These are phyloP conservation scores for Boletus mariae DNA, from an alignment of 1,284 basidiomycete species.

Conservation along the genomic window DNA sequence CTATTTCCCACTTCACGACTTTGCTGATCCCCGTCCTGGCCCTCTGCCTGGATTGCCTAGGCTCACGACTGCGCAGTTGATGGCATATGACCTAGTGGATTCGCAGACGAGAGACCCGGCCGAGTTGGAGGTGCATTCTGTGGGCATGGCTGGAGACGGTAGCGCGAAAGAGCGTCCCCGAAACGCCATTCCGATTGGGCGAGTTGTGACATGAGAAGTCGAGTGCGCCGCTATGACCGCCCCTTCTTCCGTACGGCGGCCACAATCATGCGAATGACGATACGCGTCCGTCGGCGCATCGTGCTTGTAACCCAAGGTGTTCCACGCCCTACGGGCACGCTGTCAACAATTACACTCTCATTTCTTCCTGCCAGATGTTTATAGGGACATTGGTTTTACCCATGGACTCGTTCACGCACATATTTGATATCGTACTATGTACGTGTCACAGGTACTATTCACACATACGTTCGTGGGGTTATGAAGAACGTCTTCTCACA, in stretches of 20 bases:
- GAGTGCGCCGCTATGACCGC: slow-evolving; percentile 4
- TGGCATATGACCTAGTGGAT: slow-evolving; percentile 29
- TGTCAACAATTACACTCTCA: neutral
- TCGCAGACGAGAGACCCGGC: slow-evolving; percentile 19
- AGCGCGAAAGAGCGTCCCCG: neutral
- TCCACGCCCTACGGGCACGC: neutral
- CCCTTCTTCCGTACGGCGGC: neutral
- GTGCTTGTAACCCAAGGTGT: neutral
- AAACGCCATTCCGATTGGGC: neutral
- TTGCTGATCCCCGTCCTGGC: neutral
- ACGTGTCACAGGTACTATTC: neutral
- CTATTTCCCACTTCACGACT: slow-evolving; percentile 7
- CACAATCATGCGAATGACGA: neutral
- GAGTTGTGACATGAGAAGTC: slow-evolving; percentile 16
- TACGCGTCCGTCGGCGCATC: neutral
- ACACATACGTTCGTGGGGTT: neutral
- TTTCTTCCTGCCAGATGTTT: neutral
- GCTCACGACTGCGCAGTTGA: slow-evolving; percentile 32
- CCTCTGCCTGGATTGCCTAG: slow-evolving; percentile 29
- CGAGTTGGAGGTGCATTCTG: slow-evolving; percentile 25
- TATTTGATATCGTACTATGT: neutral
- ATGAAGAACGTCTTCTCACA: too few relatives aligned
- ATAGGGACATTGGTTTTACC: neutral
- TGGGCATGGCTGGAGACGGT: slow-evolving; percentile 44
- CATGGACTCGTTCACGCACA: neutral